Percentiles rank a stretch among this genome's conserved stretches.
Evolutionary conservation across 805 yeast genomes (phyloP).

Genomic region (Grigorovia transvaalensis): DNA sequence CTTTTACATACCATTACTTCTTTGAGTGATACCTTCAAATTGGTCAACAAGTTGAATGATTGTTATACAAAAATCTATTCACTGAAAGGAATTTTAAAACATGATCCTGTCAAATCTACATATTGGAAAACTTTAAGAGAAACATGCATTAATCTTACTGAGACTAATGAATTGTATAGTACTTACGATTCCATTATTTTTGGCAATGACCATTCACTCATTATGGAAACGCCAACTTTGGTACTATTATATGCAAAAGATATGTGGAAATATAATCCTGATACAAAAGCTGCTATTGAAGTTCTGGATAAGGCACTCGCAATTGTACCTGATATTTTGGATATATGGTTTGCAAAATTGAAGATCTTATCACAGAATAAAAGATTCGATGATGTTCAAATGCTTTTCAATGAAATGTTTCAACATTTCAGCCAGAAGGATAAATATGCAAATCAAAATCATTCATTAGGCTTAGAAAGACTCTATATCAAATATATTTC

Average conservation of each 20-base stretch:
- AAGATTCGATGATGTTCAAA: slow-evolving; percentile 29
- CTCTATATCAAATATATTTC: slow-evolving; percentile 55
- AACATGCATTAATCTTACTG: slow-evolving; percentile 26
- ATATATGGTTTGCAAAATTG: slow-evolving; percentile 62
- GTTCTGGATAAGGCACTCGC: slow-evolving; percentile 42
- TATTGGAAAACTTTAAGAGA: slow-evolving; percentile 41
- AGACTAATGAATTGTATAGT: slow-evolving; percentile 27
- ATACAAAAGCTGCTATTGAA: slow-evolving; percentile 41
- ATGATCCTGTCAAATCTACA: slow-evolving; percentile 36
- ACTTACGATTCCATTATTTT: slow-evolving; percentile 46
- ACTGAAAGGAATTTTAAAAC: slow-evolving; percentile 32
- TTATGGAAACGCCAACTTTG: slow-evolving; percentile 42
- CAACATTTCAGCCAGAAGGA: slow-evolving; percentile 30
- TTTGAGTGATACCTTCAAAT: slow-evolving; percentile 10
- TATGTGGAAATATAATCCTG: slow-evolving; percentile 40
- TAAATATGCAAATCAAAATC: slow-evolving; percentile 10
- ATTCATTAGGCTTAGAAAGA: slow-evolving; percentile 26
- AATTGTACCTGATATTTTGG: slow-evolving; percentile 37
- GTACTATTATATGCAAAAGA: slow-evolving; percentile 68
- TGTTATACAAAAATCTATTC: slow-evolving; percentile 33
- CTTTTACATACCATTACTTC: slow-evolving; percentile 29
- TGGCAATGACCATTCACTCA: slow-evolving; percentile 12
- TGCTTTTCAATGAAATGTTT: slow-evolving; percentile 22
- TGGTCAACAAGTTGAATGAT: slow-evolving; percentile 15
- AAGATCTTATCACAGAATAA: slow-evolving; percentile 45